Evolutionary conservation across 2,329 filamentous ascomycete species (phyloP).

Genomic region (Rhynchosporium secalis): DNA sequence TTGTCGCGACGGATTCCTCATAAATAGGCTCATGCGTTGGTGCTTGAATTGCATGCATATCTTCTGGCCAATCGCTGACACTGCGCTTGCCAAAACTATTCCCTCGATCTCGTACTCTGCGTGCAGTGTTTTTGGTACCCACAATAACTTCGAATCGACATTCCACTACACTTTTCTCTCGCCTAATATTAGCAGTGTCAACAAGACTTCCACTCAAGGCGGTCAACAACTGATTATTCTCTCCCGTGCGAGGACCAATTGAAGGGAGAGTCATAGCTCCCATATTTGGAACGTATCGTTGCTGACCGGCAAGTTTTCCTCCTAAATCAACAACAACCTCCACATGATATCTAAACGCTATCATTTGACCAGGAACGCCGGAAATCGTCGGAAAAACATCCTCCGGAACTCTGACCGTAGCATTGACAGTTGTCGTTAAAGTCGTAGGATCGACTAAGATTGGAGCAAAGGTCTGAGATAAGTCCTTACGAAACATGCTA

Average conservation of each 20-base stretch:
- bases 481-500: constrained; percentile 92
- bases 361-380: constrained; percentile 87
- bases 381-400: constrained; percentile 91
- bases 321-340: constrained; percentile 93
- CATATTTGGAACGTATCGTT: constrained; percentile 41
- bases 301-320: constrained; percentile 75
- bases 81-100: constrained; percentile 25
- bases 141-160: constrained; percentile 85
- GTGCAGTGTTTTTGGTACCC: constrained; percentile 74
- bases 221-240: constrained; percentile 48
- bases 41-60: constrained; percentile 23
- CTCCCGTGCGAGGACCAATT: constrained; percentile 32
- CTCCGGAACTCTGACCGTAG: constrained; percentile 82
- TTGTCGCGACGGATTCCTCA: constrained; percentile 25
- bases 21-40: constrained; percentile 30
- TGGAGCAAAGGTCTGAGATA: constrained; percentile 85
- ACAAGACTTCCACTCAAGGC: constrained; percentile 70
- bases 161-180: constrained; percentile 89
- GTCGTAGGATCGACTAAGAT: constrained; percentile 82
- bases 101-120: constrained; percentile 34
- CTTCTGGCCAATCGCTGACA: constrained; percentile 26
- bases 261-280: constrained; percentile 35
- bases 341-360: constrained; percentile 90
- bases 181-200: constrained; percentile 81
- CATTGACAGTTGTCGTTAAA: constrained; percentile 76